Conservation (phyloP, 768 basidiomycete genomes). For the Lactarius akahatsu region DNA sequence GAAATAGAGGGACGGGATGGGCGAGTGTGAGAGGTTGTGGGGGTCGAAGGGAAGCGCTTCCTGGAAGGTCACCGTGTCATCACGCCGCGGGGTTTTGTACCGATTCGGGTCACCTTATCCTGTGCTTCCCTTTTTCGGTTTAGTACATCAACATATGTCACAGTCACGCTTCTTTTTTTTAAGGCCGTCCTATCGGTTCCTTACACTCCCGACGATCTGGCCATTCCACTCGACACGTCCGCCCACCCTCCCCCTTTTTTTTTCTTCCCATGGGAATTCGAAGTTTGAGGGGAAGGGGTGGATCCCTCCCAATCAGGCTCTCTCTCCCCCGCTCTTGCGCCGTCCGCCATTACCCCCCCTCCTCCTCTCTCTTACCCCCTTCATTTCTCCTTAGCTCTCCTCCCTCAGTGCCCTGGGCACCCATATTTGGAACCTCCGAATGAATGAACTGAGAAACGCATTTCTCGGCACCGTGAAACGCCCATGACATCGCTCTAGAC, state of each 20-base stretch:
- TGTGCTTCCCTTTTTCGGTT: conserved; percentile 25
- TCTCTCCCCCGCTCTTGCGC: conserved; percentile 23
- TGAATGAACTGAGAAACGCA: background rate
- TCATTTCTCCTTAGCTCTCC: conserved; percentile 6
- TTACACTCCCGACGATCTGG: conserved; percentile 20
- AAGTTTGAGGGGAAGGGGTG: conserved; percentile 25
- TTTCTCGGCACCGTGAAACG: background rate
- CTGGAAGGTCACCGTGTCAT: conserved; percentile 29
- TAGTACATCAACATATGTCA: conserved; percentile 26
- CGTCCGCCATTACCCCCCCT: conserved; percentile 4
- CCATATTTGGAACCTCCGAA: background rate
- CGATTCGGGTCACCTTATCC: conserved; percentile 29
- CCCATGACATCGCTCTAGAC: background rate
- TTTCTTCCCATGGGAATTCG: conserved; percentile 32
- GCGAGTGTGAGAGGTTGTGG: conserved; percentile 25
- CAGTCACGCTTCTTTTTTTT: conserved; percentile 22
- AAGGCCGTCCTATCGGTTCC: conserved; percentile 20
- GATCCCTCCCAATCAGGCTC: conserved; percentile 20
- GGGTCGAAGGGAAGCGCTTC: conserved; percentile 30
- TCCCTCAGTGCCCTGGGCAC: background rate
- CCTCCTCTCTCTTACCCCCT: conserved; percentile 2
- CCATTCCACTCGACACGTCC: conserved; percentile 25
- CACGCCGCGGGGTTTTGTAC: conserved; percentile 31
- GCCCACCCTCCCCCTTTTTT: conserved; percentile 25
- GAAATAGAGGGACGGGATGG: conserved; percentile 25